phyloP scores from a whole-genome alignment of 1,139 yeast species.

The Hyphopichia khmerensis region DNA sequence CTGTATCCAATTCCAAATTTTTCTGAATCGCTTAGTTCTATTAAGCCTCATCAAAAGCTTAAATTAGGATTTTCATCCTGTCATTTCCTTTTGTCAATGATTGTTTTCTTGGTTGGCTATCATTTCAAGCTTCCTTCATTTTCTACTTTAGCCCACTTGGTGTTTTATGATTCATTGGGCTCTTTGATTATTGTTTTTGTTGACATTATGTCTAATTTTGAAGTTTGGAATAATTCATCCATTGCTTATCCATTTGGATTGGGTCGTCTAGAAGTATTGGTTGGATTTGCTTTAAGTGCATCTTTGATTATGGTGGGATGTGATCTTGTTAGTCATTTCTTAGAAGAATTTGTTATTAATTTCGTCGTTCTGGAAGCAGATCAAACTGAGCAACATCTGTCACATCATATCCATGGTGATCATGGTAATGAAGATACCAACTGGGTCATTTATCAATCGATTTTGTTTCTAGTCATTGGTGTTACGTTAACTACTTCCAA shows the following conservation, averaged over 20 bases:
- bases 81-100: conserved; percentile 56
- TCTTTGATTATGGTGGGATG: conserved; percentile 88
- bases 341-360: conserved; percentile 67
- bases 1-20: conserved; percentile 78
- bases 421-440: conserved; percentile 31
- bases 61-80: conserved; percentile 65
- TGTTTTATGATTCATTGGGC: conserved; percentile 84
- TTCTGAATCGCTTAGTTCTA: conserved; percentile 57
- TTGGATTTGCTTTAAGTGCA: conserved; percentile 84
- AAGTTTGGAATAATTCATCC: conserved; percentile 86
- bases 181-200: conserved; percentile 70
- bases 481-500: conserved; percentile 39
- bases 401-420: conserved; percentile 55
- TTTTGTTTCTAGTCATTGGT: conserved; percentile 25
- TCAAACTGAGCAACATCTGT: conserved; percentile 28
- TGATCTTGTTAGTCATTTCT: conserved; percentile 78
- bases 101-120: conserved; percentile 63
- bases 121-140: conserved; percentile 58
- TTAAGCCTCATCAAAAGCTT: conserved; percentile 51
- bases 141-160: conserved; percentile 80
- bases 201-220: conserved; percentile 82
- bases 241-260: conserved; percentile 88
- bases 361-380: conserved; percentile 40
- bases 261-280: conserved; percentile 81
- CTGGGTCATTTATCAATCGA: conserved; percentile 30